Percentiles rank a stretch among this genome's conserved stretches.
Evolutionary conservation across 1,284 basidiomycete species (phyloP).

Genomic region (Apiotrichum gamsii): DNA sequence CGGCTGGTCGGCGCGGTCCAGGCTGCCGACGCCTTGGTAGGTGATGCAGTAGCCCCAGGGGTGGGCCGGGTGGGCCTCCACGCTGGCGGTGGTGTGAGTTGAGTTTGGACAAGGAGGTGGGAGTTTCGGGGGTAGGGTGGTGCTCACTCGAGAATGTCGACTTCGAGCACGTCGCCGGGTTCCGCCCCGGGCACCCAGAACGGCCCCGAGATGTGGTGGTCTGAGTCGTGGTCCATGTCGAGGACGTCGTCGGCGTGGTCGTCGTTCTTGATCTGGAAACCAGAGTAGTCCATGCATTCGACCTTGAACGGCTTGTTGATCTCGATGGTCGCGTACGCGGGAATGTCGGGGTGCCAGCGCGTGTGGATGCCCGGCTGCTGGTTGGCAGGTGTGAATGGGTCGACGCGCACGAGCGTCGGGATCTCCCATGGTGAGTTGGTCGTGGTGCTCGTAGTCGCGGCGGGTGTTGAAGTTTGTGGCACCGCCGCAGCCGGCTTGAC

Average conservation of each 20-base stretch:
- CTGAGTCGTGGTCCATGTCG: conserved; percentile 47
- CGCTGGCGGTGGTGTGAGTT: conserved; percentile 41
- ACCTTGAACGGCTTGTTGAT: conserved; percentile 60
- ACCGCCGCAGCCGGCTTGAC: no score
- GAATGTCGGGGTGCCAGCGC: conserved; percentile 45
- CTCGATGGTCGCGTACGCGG: conserved; percentile 28
- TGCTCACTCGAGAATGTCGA: conserved; percentile 65
- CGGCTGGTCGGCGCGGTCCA: conserved; percentile 6
- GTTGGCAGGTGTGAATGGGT: conserved; percentile 25
- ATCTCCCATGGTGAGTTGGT: conserved; percentile 10
- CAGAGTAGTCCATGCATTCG: conserved; percentile 72
- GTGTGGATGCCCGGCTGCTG: conserved; percentile 33
- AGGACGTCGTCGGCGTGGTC: conserved; percentile 51
- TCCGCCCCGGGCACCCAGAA: conserved; percentile 67
- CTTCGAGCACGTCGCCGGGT: conserved; percentile 68
- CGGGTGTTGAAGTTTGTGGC: no score
- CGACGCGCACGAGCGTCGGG: conserved; percentile 26
- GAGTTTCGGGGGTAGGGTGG: conserved; percentile 50
- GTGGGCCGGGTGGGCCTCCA: conserved; percentile 65
- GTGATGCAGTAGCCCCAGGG: conserved; percentile 69
- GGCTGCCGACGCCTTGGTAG: conserved; percentile 18
- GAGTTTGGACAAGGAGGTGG: no score
- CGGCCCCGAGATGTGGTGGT: conserved; percentile 71
- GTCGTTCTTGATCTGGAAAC: conserved; percentile 64
- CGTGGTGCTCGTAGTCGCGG: no score